phyloP scores from a whole-genome alignment of 106 monocot species.

The Dendrobium catenatum region DNA sequence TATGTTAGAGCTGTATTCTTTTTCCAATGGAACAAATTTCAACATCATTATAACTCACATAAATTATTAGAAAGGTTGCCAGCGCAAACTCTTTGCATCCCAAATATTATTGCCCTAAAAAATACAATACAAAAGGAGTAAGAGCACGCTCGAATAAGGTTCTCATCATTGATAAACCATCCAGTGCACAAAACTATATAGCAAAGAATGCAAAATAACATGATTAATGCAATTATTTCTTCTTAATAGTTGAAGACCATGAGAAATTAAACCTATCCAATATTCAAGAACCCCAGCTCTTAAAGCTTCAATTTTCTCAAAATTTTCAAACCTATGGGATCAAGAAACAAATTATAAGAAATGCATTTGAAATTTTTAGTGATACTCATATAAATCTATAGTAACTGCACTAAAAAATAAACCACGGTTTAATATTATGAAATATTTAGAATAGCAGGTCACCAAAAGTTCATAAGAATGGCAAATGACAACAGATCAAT shows the following conservation, averaged over 20 bases:
- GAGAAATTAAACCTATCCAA: too few relatives aligned
- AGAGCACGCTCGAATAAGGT: constrained; percentile 79
- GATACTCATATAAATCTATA: too few relatives aligned
- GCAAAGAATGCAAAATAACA: constrained; percentile 6
- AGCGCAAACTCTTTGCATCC: constrained; percentile 88
- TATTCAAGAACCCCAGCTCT: too few relatives aligned
- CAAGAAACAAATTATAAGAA: too few relatives aligned
- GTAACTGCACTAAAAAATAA: too few relatives aligned
- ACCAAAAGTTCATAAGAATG: too few relatives aligned
- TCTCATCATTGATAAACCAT: constrained; percentile 79
- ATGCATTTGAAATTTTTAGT: too few relatives aligned
- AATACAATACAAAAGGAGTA: constrained; percentile 52
- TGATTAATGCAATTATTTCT: not conserved
- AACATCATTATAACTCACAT: constrained; percentile 53
- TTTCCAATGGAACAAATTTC: not conserved
- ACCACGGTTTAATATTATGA: too few relatives aligned
- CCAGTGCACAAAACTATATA: constrained; percentile 73
- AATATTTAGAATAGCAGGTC: too few relatives aligned
- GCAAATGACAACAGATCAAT: too few relatives aligned
- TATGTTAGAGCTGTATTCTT: not conserved
- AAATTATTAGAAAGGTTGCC: constrained; percentile 64
- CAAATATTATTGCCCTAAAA: constrained; percentile 75
- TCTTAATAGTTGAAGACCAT: not conserved
- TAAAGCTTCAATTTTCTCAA: too few relatives aligned
- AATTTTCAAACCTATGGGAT: too few relatives aligned